These are phyloP conservation scores for Berkeleyomyces rouxiae DNA, from an alignment of 2,329 filamentous ascomycete genomes.

Conservation along the genomic window DNA sequence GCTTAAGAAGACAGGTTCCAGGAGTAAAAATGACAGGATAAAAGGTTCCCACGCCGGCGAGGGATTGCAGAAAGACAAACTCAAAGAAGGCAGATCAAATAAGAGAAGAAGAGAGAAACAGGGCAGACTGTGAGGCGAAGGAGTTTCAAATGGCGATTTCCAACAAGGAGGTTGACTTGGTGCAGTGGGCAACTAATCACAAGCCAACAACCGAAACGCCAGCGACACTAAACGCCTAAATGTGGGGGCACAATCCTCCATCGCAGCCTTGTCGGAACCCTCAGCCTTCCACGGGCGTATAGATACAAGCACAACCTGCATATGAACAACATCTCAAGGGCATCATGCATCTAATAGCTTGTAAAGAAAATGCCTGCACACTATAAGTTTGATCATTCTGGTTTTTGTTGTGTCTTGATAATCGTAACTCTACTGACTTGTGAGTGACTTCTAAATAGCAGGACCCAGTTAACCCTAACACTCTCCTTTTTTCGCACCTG, in stretches of 20 bases:
- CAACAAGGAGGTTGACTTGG: not conserved
- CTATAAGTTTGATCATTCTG: no score
- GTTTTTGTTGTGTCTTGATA: no score
- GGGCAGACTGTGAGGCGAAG: not conserved
- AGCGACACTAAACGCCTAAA: not conserved
- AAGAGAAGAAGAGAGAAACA: not conserved
- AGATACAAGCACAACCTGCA: no score
- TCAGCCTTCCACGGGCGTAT: not conserved
- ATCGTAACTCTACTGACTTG: no score
- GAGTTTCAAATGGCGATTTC: not conserved
- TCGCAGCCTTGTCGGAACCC: not conserved
- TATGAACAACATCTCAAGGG: no score
- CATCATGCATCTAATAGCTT: no score
- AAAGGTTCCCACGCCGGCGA: not conserved
- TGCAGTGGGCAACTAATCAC: not conserved
- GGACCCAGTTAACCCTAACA: no score
- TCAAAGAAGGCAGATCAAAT: not conserved
- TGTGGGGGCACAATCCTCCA: not conserved
- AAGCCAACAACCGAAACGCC: not conserved
- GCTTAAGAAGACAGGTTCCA: not conserved
- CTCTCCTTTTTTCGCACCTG: no score
- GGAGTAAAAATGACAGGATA: not conserved
- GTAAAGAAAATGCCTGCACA: no score
- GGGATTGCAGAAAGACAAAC: not conserved
- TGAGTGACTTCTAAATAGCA: no score